phyloP scores from a whole-genome alignment of 78 protist genomes.

The Acrasis kona region DNA sequence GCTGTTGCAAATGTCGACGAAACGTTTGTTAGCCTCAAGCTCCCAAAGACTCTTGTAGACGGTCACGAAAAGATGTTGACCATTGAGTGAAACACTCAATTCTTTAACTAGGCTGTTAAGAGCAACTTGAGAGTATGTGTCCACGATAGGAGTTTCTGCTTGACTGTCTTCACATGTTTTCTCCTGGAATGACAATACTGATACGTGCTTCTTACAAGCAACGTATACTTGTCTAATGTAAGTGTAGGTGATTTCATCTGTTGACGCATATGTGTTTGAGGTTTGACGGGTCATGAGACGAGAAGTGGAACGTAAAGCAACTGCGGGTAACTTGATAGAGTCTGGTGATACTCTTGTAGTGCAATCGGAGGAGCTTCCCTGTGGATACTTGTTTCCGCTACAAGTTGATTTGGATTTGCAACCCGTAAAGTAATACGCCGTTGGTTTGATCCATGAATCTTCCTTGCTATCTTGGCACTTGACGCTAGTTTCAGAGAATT shows the following conservation, averaged over 20 bases:
- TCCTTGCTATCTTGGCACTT: neutral
- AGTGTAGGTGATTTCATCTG: neutral
- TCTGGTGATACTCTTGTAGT: neutral
- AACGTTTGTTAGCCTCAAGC: neutral
- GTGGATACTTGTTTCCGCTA: neutral
- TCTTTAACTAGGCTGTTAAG: neutral
- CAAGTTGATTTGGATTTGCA: neutral
- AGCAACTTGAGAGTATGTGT: neutral
- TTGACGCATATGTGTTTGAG: neutral
- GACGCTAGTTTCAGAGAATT: neutral
- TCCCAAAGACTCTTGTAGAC: neutral
- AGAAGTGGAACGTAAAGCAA: neutral
- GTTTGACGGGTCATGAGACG: neutral
- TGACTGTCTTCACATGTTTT: neutral
- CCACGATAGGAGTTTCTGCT: neutral
- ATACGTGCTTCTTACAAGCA: neutral
- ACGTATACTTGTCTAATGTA: neutral
- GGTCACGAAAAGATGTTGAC: neutral
- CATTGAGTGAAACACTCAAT: neutral
- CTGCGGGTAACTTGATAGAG: neutral
- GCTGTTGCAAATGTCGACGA: neutral
- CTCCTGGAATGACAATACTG: neutral
- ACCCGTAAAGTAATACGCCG: neutral
- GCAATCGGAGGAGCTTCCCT: neutral
- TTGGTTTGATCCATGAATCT: neutral